These are phyloP conservation scores for Coniochaeta sp. DNA, from an alignment of 2,329 filamentous ascomycete species.

Conservation along the genomic window DNA sequence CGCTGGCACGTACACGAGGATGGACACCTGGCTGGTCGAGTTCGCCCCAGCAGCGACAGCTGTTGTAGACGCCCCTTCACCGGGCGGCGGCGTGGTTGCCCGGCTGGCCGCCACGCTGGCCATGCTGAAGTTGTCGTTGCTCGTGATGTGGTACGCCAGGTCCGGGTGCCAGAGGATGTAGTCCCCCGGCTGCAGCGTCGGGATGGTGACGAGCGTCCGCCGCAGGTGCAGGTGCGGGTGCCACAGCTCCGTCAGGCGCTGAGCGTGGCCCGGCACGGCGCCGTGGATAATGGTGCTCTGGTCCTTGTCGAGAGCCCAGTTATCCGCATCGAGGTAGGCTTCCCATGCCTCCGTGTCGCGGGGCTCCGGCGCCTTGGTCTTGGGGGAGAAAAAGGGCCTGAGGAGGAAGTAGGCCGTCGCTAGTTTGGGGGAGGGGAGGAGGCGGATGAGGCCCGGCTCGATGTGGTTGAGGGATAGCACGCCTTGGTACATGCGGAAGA, in stretches of 20 bases:
- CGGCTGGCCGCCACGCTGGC: constrained; percentile 28
- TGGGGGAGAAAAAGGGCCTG: constrained; percentile 45
- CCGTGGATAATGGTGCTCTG: constrained; percentile 51
- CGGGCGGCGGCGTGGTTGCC: constrained; percentile 25
- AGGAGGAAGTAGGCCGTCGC: constrained; percentile 40
- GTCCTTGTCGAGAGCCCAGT: constrained; percentile 38
- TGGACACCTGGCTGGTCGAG: constrained; percentile 27
- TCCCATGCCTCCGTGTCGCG: constrained; percentile 39
- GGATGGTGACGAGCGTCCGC: constrained; percentile 47
- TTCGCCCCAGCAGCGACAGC: no score
- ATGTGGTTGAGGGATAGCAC: constrained; percentile 47
- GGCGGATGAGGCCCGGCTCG: constrained; percentile 37
- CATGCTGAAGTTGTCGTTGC: constrained; percentile 46
- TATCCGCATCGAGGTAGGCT: constrained; percentile 39
- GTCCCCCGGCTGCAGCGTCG: constrained; percentile 46
- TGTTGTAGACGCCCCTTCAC: neutral
- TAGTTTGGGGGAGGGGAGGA: constrained; percentile 40
- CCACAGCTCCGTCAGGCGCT: constrained; percentile 51
- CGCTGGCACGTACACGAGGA: constrained; percentile 49
- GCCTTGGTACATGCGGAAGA: constrained; percentile 54
- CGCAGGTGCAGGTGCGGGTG: constrained; percentile 49
- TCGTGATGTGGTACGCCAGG: constrained; percentile 48
- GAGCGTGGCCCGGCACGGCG: constrained; percentile 50
- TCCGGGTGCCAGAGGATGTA: constrained; percentile 55
- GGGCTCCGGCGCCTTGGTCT: constrained; percentile 31